These are phyloP conservation scores for Echria macrotheca DNA, from an alignment of 495 filamentous ascomycete genomes.

Conservation along the genomic window DNA sequence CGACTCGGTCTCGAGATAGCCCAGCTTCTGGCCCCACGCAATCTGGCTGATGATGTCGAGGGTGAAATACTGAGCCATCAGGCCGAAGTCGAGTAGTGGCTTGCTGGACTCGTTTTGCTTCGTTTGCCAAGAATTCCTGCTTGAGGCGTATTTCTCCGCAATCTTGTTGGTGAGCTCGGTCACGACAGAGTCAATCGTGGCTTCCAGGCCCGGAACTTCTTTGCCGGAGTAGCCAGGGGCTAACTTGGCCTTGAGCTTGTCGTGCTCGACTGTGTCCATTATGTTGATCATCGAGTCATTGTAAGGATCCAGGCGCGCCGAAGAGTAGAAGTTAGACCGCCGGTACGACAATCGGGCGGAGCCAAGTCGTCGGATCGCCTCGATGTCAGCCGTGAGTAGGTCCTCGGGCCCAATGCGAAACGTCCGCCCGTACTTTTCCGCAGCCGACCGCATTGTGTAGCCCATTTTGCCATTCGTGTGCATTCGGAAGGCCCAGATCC, in stretches of 20 bases:
- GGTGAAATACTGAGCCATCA: constrained; percentile 42
- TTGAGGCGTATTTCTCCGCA: constrained; percentile 26
- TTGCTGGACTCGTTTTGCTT: constrained; percentile 15
- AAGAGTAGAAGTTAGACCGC: constrained; percentile 1
- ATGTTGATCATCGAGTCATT: constrained; percentile 27
- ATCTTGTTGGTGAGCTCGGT: constrained; percentile 34
- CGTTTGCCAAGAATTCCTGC: constrained; percentile 19
- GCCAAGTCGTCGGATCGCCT: constrained; percentile 21
- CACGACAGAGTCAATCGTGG: constrained; percentile 40
- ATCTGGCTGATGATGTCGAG: constrained; percentile 46
- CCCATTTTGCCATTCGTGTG: constrained; percentile 4
- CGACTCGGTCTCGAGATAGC: constrained; percentile 39
- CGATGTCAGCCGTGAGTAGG: constrained; percentile 22
- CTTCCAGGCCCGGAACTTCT: constrained; percentile 43
- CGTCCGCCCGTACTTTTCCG: background rate
- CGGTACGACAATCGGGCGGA: constrained; percentile 16
- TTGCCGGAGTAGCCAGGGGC: constrained; percentile 44
- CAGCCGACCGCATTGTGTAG: background rate
- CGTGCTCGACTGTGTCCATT: constrained; percentile 35
- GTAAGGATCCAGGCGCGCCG: constrained; percentile 1
- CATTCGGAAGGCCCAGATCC: constrained; percentile 14
- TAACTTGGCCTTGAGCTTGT: constrained; percentile 33
- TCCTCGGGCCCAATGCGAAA: constrained; percentile 30
- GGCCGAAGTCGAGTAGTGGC: constrained; percentile 38
- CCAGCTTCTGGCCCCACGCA: constrained; percentile 49